Conservation (phyloP, 208 protist species). For the Acanthamoeba lenticulata region DNA sequence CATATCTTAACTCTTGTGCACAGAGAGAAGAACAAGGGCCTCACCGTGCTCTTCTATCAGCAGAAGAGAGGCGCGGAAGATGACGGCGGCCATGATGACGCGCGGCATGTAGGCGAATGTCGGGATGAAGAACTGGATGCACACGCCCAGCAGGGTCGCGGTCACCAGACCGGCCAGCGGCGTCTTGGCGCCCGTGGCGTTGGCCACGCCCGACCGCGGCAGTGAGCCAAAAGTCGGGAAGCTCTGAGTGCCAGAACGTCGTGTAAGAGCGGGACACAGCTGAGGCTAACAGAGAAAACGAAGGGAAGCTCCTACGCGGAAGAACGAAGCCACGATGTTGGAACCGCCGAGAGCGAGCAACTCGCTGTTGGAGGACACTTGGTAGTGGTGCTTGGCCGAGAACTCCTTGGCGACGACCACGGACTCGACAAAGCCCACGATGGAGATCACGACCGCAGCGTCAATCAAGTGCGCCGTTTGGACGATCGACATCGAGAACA, state of each 20-base stretch:
- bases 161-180: not conserved
- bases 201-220: not conserved
- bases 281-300: not conserved
- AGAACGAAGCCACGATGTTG: constrained; percentile 45
- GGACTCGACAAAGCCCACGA: constrained; percentile 35
- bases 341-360: not conserved
- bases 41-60: not conserved
- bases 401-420: constrained; percentile 12
- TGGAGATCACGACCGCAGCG: constrained; percentile 9
- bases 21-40: not conserved
- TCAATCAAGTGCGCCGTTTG: not conserved
- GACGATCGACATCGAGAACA: not conserved
- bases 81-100: not conserved
- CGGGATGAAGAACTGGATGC: constrained; percentile 31
- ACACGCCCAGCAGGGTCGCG: not conserved
- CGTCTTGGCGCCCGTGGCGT: constrained; percentile 3
- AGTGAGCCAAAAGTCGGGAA: constrained; percentile 26
- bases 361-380: constrained; percentile 13
- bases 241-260: not conserved
- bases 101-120: not conserved
- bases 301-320: not conserved
- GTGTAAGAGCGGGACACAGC: not conserved
- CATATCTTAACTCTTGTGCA: not conserved
- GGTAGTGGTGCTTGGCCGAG: constrained; percentile 39
- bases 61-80: not conserved